Base-by-base conservation (phyloP, 805 yeast genomes). In the Pachysolen tannophilus region DNA sequence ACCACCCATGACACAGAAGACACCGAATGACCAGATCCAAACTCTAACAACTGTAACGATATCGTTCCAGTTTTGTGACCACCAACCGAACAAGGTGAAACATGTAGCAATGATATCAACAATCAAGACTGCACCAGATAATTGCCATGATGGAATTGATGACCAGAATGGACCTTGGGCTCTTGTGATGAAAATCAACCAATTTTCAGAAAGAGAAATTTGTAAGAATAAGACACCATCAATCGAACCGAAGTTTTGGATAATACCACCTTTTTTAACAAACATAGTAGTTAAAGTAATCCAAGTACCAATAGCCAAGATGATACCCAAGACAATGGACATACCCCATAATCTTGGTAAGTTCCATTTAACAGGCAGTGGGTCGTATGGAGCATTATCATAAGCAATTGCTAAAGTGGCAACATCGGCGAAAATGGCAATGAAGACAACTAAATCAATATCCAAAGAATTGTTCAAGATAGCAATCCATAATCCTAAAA, bases 141-240 rank as follows among this genome's bases (percentile, higher is more conserved):
- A 78, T 74, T 86, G 95, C 96, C 96, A 87, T 33, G 96, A 87
- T 71, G 96, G 96, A 41, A 72, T 56, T 31, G 95, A 85, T 42
- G 95, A 82, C 96, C 96, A 87, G 92, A 87, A 87, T 59, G 96
- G 95, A 73, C 96, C 96, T 63, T 77, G 82, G 60, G 95, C 95
- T 75, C 96, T 81, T 56, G 96, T 86, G 60, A 87, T 72, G 83
- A 86, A 86, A 73, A 86, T 86, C 67, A 86, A 79, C 96, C 96
- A 86, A 74, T 87, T 86, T 74, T 86, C 95, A 63, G 96, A 85
- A 62, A 86, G 77, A 41, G 95, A 83, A 58, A 86, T 86, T 72
- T 86, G 86, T 70, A 86, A 76, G 82, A 86, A 86, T 68, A 86
- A 69, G 56, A 87, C 82, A 77, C 95, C 92, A 58, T 86, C 95